Evolutionary conservation across 768 basidiomycete genomes (phyloP), one percentile per base, ranked within the genome.

Genomic region (Naganishia kalamii): DNA sequence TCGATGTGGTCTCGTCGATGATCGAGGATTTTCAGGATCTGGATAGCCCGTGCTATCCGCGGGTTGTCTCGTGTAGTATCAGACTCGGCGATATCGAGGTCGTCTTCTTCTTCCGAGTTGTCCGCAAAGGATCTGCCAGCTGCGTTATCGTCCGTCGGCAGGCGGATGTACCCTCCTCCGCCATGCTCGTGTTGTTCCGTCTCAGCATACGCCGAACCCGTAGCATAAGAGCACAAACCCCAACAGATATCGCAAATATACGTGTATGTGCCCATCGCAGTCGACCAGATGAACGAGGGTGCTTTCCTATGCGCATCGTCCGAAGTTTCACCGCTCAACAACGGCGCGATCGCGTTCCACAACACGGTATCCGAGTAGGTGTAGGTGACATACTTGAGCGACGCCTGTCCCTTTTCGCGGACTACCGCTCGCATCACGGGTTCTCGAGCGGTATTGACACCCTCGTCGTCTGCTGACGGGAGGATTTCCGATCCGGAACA

Each of bases 211-310:
- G 35, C 63, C 19, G 15, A 41, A 12, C 74, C 76, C 0, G 73
- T 60, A 1, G 76, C 75, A 52, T 70, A 73, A 48, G 71, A 71
- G 52, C 76, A 77, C 4, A 77, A 69, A 12, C 76, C 76, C 41
- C 71, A 69, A 62, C 76, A 77, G 17, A 77, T 44, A 17, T 69
- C 65, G 65, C 71, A 77, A 12, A 73, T 65, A 17, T 63, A 46
- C 37, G 65, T 65, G 30, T 72, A 60, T 4, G 74, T 43, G 44
- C 72, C 72, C 29, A 70, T 71, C 33, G 71, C 72, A n/a, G 50
- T 43, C 35, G 44, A 19, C 68, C 68, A 69, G 7, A 69, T 41
- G 23, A 40, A 37, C n/a, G 60, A 54, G 12, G 37, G 19, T n/a
- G 7, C 30, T 33, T 29, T 27, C 19, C 29, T 29, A 17, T 8